These are phyloP conservation scores for Epichloe gansuensis DNA, from an alignment of 2,329 filamentous ascomycete genomes.

Conservation along the genomic window DNA sequence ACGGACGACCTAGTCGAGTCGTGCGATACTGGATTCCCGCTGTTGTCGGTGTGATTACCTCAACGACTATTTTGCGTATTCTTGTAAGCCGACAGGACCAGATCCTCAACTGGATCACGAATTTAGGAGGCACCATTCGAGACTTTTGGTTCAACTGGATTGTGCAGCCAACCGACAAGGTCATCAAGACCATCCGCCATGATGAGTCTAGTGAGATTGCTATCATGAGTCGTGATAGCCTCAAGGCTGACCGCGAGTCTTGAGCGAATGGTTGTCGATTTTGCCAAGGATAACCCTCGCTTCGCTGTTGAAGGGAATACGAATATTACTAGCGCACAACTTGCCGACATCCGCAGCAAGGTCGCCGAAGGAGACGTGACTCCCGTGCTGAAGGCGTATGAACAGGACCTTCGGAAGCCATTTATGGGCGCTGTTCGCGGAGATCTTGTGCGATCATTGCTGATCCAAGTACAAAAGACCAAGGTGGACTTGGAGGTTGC, in stretches of 20 bases:
- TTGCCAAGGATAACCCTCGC: conserved; percentile 70
- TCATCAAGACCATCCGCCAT: conserved; percentile 86
- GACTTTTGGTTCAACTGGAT: conserved; percentile 99
- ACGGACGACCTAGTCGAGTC: conserved; percentile 63
- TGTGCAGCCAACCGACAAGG: conserved; percentile 67
- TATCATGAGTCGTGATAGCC: conserved; percentile 87
- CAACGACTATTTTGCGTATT: conserved; percentile 74
- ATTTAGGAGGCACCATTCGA: conserved; percentile 64
- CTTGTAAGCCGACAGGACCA: conserved; percentile 63
- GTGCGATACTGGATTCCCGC: conserved; percentile 85
- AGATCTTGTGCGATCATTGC: conserved; percentile 75
- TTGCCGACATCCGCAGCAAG: conserved; percentile 62
- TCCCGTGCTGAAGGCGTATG: conserved; percentile 80
- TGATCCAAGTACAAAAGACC: conserved; percentile 97
- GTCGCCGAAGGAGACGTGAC: conserved; percentile 90
- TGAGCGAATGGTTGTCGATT: conserved; percentile 97
- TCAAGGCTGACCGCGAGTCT: conserved; percentile 83
- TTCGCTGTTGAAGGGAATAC: conserved; percentile 34
- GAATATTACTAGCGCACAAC: conserved; percentile 53
- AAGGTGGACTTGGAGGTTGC: conserved; percentile 97
- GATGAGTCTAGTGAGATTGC: conserved; percentile 88
- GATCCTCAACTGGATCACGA: conserved; percentile 66
- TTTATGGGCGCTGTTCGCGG: conserved; percentile 73
- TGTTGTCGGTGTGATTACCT: conserved; percentile 60
- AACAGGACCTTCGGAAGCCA: conserved; percentile 73